These are phyloP conservation scores for Leishmania tarentolae DNA, from an alignment of 208 protist species.

Conservation along the genomic window DNA sequence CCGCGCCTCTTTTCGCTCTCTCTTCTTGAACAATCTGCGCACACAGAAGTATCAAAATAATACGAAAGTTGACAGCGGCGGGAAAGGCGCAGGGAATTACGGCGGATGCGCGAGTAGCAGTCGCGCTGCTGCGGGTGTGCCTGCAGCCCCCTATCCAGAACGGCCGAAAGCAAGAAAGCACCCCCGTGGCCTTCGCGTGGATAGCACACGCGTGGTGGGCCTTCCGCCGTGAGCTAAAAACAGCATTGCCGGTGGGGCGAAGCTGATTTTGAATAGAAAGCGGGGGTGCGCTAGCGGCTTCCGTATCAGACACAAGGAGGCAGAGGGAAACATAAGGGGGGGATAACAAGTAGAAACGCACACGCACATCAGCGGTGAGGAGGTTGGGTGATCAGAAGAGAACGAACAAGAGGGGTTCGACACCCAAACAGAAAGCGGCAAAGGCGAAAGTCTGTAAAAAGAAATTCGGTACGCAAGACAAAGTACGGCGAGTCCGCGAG, in stretches of 20 bases:
- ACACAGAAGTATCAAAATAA: not conserved
- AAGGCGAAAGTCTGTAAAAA: not conserved
- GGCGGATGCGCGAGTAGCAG: not conserved
- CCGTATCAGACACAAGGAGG: not conserved
- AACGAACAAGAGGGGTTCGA: not conserved
- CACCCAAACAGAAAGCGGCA: not conserved
- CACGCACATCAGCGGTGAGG: not conserved
- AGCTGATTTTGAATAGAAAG: not conserved
- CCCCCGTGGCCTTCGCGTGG: not conserved
- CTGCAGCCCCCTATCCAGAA: not conserved
- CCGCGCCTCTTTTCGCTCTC: not conserved
- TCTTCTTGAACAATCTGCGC: not conserved
- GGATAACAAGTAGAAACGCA: not conserved
- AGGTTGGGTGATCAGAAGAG: not conserved
- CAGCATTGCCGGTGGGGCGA: not conserved
- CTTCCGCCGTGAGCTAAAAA: not conserved
- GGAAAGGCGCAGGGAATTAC: not conserved
- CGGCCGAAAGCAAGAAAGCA: not conserved
- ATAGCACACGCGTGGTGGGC: not conserved
- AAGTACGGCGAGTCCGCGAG: not conserved
- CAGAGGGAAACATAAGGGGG: too few species aligned
- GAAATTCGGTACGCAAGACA: conserved; percentile 5
- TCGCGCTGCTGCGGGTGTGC: not conserved
- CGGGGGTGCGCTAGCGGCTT: not conserved
- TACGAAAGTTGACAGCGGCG: not conserved